Evolutionary conservation across 2,329 filamentous ascomycete species (phyloP).

Genomic region (Neodidymelliopsis sp.): DNA sequence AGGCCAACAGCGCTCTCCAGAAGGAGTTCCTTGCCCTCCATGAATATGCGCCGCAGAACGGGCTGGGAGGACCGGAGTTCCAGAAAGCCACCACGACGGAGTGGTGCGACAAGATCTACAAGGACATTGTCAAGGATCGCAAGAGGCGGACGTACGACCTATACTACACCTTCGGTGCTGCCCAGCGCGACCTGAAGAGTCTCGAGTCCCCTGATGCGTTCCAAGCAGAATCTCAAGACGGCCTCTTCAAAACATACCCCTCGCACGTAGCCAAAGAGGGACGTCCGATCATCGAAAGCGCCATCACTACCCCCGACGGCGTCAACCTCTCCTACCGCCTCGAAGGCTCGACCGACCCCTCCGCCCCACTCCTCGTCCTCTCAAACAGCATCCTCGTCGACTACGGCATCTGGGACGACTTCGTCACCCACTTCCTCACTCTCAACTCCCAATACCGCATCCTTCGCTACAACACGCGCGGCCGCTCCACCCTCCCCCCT

Average conservation of each 20-base stretch:
- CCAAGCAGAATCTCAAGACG: constrained; percentile 61
- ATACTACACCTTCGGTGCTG: constrained; percentile 82
- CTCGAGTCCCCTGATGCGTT: constrained; percentile 60
- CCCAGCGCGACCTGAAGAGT: constrained; percentile 70
- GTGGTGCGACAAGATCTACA: constrained; percentile 66
- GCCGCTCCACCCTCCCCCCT: constrained; percentile 62
- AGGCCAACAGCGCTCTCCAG: constrained; percentile 48
- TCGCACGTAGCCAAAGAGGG: constrained; percentile 38
- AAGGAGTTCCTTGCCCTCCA: constrained; percentile 71
- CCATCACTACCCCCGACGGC: constrained; percentile 72
- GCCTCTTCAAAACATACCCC: constrained; percentile 63
- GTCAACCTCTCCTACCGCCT: constrained; percentile 76
- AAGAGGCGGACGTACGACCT: constrained; percentile 70
- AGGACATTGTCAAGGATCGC: constrained; percentile 65
- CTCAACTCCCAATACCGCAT: constrained; percentile 71
- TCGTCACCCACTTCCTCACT: constrained; percentile 67
- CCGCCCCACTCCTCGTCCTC: constrained; percentile 76
- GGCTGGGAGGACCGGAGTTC: constrained; percentile 70
- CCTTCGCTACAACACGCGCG: constrained; percentile 79
- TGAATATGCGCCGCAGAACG: constrained; percentile 74
- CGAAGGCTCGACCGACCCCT: constrained; percentile 71
- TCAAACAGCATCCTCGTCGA: constrained; percentile 82
- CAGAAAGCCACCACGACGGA: constrained; percentile 68
- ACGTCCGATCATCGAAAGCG: constrained; percentile 68
- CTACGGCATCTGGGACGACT: constrained; percentile 80